These are phyloP conservation scores for Avena atlantica DNA, from an alignment of 176 grass and related monocot species.

Conservation along the genomic window DNA sequence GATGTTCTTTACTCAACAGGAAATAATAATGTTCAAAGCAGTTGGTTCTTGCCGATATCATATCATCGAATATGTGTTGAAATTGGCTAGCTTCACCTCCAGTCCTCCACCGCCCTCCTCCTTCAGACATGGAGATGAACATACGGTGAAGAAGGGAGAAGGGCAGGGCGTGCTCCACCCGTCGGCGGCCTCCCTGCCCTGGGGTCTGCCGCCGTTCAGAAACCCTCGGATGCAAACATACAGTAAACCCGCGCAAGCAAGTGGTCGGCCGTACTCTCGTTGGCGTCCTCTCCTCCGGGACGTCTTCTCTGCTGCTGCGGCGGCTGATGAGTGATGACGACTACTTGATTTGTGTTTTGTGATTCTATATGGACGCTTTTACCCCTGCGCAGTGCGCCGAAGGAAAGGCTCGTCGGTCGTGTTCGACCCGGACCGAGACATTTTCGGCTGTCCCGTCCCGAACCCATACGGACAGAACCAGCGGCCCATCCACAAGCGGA, in stretches of 20 bases:
- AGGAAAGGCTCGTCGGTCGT: neutral
- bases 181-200: no score
- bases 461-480: constrained; percentile 24
- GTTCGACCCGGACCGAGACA: constrained; percentile 21
- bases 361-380: neutral
- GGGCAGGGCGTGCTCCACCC: no score
- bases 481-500: constrained; percentile 21
- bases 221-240: no score
- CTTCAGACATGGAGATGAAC: no score
- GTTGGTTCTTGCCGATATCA: no score
- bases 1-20: no score
- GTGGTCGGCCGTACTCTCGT: constrained; percentile 56
- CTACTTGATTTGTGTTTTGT: neutral
- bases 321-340: neutral
- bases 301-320: constrained; percentile 10
- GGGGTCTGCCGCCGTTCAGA: no score
- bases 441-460: constrained; percentile 13
- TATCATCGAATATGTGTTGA: no score
- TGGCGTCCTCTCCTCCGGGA: constrained; percentile 59
- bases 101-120: no score
- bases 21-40: no score
- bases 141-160: no score
- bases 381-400: constrained; percentile 1
- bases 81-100: no score
- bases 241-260: neutral